Percentiles rank a stretch among this genome's conserved stretches.
Conservation (phyloP, 2,329 filamentous ascomycete species). For the Aspergillus terreus region DNA sequence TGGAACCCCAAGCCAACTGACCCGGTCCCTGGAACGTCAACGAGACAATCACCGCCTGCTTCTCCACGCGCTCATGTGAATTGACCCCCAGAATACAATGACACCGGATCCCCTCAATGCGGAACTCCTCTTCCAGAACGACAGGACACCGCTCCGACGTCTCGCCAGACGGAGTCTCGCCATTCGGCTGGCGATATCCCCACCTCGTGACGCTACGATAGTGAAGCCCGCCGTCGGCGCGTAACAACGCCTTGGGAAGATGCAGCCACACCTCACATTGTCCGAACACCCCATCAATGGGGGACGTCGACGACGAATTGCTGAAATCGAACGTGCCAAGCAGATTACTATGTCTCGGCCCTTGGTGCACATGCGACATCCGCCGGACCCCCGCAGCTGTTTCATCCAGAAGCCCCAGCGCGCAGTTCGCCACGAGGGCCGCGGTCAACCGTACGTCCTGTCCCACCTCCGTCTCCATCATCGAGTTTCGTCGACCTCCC, state of each 20-base stretch:
- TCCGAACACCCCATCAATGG: constrained; percentile 29
- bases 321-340: constrained; percentile 9
- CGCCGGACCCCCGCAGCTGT: constrained; percentile 33
- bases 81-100: constrained; percentile 52
- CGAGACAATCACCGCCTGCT: constrained; percentile 46
- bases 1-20: constrained; percentile 29
- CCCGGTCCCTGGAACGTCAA: constrained; percentile 35
- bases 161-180: constrained; percentile 15
- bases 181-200: constrained; percentile 26
- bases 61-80: constrained; percentile 49
- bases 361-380: constrained; percentile 29
- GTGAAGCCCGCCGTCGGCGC: constrained; percentile 40
- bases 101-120: constrained; percentile 42
- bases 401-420: constrained; percentile 32
- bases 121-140: constrained; percentile 36
- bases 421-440: constrained; percentile 32
- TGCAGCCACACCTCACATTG: constrained; percentile 37
- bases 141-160: constrained; percentile 25
- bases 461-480: constrained; percentile 24
- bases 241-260: constrained; percentile 44
- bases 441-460: constrained; percentile 35
- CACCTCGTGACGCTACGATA: constrained; percentile 34
- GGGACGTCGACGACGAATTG: constrained; percentile 11
- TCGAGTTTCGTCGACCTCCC: constrained; percentile 26
- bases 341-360: constrained; percentile 18